A percentile compares a stretch with the other conserved stretches of the same genome.
phyloP scores from a whole-genome alignment of 768 basidiomycete species.

The Tylopilus balloui region DNA sequence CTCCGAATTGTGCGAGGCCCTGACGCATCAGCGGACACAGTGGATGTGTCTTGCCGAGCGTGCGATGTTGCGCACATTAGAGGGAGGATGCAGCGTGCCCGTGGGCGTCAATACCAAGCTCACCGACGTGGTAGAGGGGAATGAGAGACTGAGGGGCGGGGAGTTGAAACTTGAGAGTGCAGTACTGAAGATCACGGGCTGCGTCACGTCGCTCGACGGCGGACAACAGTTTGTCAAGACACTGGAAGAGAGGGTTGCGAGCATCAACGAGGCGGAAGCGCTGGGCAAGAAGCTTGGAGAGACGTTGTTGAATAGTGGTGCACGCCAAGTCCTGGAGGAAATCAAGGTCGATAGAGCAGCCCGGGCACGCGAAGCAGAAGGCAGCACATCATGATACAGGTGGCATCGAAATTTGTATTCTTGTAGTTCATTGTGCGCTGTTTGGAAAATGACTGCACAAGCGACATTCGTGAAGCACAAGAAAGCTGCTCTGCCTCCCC shows the following conservation, averaged over 20 bases:
- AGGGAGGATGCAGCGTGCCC: conserved; percentile 97
- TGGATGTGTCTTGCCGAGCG: conserved; percentile 83
- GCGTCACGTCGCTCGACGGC: conserved; percentile 83
- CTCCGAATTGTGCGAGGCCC: conserved; percentile 54
- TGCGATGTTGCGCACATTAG: conserved; percentile 80
- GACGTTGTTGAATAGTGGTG: conserved; percentile 64
- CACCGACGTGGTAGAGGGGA: conserved; percentile 28
- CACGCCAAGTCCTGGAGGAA: conserved; percentile 74
- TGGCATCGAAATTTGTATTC: conserved; percentile 16
- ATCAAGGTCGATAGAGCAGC: conserved; percentile 65
- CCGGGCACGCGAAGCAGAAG: conserved; percentile 40
- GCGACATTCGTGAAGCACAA: conserved; percentile 21
- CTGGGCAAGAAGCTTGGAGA: conserved; percentile 66
- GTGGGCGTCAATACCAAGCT: conserved; percentile 73
- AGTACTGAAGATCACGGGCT: conserved; percentile 63
- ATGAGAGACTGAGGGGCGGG: conserved; percentile 30
- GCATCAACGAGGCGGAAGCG: conserved; percentile 56
- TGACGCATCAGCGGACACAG: conserved; percentile 75
- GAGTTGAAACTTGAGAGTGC: conserved; percentile 30
- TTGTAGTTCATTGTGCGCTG: conserved; percentile 21
- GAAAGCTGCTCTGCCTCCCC: conserved; percentile 51
- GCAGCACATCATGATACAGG: conserved; percentile 16
- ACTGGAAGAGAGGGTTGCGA: conserved; percentile 47
- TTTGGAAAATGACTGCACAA: conserved; percentile 12
- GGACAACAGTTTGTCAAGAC: conserved; percentile 64